These are phyloP conservation scores for Globisporangium apiculatum DNA, from an alignment of 352 stramenopile species.

Conservation along the genomic window DNA sequence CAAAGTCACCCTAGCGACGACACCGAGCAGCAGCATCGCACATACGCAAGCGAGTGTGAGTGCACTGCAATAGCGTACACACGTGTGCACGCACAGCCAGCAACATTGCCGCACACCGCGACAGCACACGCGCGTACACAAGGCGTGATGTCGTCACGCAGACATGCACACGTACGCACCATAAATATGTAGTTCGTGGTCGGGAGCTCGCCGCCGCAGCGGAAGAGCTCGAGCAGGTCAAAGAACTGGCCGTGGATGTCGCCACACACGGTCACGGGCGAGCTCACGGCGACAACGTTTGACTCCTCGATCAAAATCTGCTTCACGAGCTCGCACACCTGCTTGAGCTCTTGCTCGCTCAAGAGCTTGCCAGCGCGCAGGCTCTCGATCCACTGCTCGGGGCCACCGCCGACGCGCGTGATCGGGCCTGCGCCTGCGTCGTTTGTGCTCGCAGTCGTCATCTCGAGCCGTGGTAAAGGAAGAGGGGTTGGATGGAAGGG, in stretches of 20 bases:
- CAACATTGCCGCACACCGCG: background rate
- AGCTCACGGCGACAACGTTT: slow-evolving; percentile 88
- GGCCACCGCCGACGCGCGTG: slow-evolving; percentile 53
- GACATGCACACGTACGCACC: slow-evolving; percentile 21
- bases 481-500: background rate
- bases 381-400: slow-evolving; percentile 83
- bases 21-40: background rate
- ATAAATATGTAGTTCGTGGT: slow-evolving; percentile 91
- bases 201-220: slow-evolving; percentile 72
- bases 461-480: background rate
- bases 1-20: slow-evolving; percentile 74
- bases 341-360: slow-evolving; percentile 84
- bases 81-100: background rate
- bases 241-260: slow-evolving; percentile 91
- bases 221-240: slow-evolving; percentile 85
- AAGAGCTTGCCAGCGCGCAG: slow-evolving; percentile 71
- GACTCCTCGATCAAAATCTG: slow-evolving; percentile 89
- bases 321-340: slow-evolving; percentile 89
- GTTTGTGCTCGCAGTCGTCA: slow-evolving; percentile 56
- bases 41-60: background rate
- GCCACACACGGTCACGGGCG: slow-evolving; percentile 83
- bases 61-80: background rate
- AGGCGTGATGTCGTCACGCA: background rate
- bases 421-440: slow-evolving; percentile 35
- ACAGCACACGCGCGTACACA: background rate